Evolutionary conservation across 805 yeast genomes (phyloP).

Genomic region (Candida rishiriensis): DNA sequence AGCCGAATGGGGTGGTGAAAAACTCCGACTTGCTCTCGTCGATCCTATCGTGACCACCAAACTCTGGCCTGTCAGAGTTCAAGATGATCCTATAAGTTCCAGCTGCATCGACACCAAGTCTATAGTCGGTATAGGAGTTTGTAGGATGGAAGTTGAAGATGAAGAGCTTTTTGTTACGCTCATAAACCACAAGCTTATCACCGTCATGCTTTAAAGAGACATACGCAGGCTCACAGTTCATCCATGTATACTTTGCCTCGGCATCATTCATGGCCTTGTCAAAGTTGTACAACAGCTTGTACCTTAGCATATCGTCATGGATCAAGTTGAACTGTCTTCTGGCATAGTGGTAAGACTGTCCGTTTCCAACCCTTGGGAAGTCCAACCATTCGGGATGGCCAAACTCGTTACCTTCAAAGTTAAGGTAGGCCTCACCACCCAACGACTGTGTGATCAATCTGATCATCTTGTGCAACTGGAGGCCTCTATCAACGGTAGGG

Average conservation of each 20-base stretch:
- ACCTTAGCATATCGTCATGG: conserved; percentile 75
- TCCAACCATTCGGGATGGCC: conserved; percentile 99
- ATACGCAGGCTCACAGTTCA: conserved; percentile 68
- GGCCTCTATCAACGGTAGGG: conserved; percentile 80
- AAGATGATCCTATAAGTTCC: conserved; percentile 75
- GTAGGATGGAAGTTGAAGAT: conserved; percentile 89
- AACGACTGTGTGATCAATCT: conserved; percentile 79
- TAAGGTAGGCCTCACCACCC: conserved; percentile 97
- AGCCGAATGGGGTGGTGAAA: conserved; percentile 66
- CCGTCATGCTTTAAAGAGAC: conserved; percentile 83
- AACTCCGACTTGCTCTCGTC: conserved; percentile 49
- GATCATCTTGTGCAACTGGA: conserved; percentile 87
- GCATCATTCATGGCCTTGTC: conserved; percentile 80
- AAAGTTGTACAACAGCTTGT: conserved; percentile 72
- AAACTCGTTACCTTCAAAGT: conserved; percentile 96
- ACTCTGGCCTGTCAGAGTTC: conserved; percentile 64
- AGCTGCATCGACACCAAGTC: conserved; percentile 79
- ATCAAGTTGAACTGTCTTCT: conserved; percentile 90
- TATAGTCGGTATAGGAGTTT: conserved; percentile 76
- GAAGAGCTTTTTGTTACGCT: conserved; percentile 79
- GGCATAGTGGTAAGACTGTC: conserved; percentile 87
- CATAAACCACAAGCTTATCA: conserved; percentile 86
- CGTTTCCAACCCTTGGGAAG: conserved; percentile 88
- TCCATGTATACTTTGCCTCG: conserved; percentile 69
- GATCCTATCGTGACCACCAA: conserved; percentile 80